A percentile compares a stretch with the other conserved stretches of the same genome.
Evolutionary conservation across 208 protist genomes (phyloP).

Genomic region (Trypanosoma platydactyli): DNA sequence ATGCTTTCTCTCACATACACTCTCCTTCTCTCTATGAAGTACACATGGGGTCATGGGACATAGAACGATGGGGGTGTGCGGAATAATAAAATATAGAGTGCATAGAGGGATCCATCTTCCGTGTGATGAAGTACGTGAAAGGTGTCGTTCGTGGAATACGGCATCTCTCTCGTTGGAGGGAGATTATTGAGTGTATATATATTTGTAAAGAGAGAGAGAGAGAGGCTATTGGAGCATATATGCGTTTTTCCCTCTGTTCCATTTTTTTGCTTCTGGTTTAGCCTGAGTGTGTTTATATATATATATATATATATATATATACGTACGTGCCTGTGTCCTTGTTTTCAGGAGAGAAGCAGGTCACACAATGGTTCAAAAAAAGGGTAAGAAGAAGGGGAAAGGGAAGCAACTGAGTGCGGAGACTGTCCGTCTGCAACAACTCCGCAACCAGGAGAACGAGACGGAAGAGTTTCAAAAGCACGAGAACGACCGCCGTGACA

Average conservation of each 20-base stretch:
- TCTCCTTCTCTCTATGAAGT: no score
- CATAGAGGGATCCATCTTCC: slow-evolving; percentile 1
- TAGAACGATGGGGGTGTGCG: no score
- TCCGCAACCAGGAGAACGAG: slow-evolving; percentile 57
- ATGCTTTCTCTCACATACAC: no score
- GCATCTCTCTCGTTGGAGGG: slow-evolving; percentile 14
- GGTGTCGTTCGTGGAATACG: neutral
- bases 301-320: no score
- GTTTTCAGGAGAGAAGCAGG: neutral
- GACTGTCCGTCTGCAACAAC: slow-evolving; percentile 51
- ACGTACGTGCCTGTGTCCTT: no score
- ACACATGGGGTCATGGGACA: no score
- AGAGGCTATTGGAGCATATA: no score
- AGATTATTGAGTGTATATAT: no score
- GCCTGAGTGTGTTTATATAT: no score
- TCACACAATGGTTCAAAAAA: slow-evolving; percentile 39
- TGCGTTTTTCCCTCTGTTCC: no score
- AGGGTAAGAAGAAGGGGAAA: slow-evolving; percentile 39
- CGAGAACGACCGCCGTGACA: slow-evolving; percentile 74
- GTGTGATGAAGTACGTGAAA: neutral
- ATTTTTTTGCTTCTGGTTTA: no score
- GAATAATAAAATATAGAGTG: neutral
- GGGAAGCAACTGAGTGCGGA: slow-evolving; percentile 41
- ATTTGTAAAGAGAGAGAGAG: no score
- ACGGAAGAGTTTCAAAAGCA: slow-evolving; percentile 64